phyloP scores from a whole-genome alignment of 805 yeast species.

The Candida succiphila region DNA sequence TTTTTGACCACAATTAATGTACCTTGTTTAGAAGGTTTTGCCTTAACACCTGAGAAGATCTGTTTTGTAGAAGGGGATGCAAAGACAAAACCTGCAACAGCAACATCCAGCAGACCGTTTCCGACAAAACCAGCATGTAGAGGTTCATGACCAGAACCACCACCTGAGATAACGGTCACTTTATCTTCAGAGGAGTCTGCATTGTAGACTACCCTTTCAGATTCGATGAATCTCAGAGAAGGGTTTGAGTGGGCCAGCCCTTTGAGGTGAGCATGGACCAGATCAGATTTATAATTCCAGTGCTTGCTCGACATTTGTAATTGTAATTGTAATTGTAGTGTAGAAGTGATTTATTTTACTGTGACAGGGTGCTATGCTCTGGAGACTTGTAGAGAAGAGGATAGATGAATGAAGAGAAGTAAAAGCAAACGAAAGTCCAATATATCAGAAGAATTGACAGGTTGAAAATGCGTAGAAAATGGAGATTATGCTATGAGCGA shows the following conservation, averaged over 20 bases:
- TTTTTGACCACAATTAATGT: constrained; percentile 77
- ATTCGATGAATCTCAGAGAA: constrained; percentile 37
- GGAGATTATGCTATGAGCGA: too few relatives aligned
- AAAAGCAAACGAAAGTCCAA: too few relatives aligned
- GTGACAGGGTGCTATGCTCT: too few relatives aligned
- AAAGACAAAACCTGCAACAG: constrained; percentile 85
- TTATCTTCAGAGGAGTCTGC: constrained; percentile 29
- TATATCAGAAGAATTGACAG: too few relatives aligned
- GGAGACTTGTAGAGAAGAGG: too few relatives aligned
- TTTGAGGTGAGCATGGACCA: constrained; percentile 37
- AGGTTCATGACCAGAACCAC: constrained; percentile 96
- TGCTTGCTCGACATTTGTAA: constrained; percentile 23
- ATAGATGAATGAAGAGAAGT: too few relatives aligned
- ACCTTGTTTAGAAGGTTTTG: constrained; percentile 47
- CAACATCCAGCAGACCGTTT: constrained; percentile 70
- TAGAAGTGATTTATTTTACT: too few relatives aligned
- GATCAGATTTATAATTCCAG: constrained; percentile 39
- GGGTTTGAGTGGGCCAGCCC: constrained; percentile 51
- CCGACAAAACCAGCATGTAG: constrained; percentile 91
- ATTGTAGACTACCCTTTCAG: constrained; percentile 46
- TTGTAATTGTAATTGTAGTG: too few relatives aligned
- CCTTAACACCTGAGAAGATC: constrained; percentile 60
- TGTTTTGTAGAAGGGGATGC: constrained; percentile 89
- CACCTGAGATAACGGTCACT: constrained; percentile 76
- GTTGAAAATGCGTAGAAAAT: too few relatives aligned